phyloP scores from a whole-genome alignment of 2,329 filamentous ascomycete genomes.

The Neobulgaria alba region DNA sequence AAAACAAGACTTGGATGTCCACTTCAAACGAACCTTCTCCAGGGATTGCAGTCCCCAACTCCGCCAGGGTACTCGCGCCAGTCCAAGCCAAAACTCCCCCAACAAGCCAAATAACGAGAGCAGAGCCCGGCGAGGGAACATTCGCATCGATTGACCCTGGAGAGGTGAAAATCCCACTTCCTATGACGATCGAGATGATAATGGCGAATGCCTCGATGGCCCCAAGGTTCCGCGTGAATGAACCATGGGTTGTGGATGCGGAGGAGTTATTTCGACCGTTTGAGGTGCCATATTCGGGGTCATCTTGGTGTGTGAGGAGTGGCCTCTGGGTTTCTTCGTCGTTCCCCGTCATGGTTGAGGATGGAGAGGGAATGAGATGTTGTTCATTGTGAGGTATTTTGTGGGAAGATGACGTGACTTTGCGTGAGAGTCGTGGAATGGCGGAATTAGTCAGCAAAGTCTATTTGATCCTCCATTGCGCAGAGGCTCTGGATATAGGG shows the following conservation, averaged over 20 bases:
- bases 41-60: constrained; percentile 54
- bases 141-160: constrained; percentile 55
- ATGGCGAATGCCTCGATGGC: constrained; percentile 47
- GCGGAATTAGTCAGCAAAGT: too few species aligned
- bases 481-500: too few species aligned
- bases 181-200: constrained; percentile 55
- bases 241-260: constrained; percentile 6
- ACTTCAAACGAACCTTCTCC: constrained; percentile 40
- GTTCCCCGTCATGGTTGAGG: neutral
- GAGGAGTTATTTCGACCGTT: neutral
- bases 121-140: constrained; percentile 50
- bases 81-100: constrained; percentile 56
- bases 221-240: constrained; percentile 38
- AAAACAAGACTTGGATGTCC: neutral
- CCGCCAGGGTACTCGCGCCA: constrained; percentile 52
- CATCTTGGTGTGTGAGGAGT: neutral
- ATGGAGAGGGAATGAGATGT: too few species aligned
- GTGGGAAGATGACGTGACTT: too few species aligned
- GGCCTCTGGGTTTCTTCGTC: neutral
- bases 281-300: constrained; percentile 2
- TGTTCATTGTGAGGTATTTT: too few species aligned
- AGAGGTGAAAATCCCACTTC: constrained; percentile 56
- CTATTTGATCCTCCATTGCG: too few species aligned
- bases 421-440: too few species aligned
- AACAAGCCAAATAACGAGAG: constrained; percentile 51